Evolutionary conservation across 1,139 yeast genomes (phyloP), one percentile per base, ranked within the genome.

Genomic region (Debaryomyces nepalensis): DNA sequence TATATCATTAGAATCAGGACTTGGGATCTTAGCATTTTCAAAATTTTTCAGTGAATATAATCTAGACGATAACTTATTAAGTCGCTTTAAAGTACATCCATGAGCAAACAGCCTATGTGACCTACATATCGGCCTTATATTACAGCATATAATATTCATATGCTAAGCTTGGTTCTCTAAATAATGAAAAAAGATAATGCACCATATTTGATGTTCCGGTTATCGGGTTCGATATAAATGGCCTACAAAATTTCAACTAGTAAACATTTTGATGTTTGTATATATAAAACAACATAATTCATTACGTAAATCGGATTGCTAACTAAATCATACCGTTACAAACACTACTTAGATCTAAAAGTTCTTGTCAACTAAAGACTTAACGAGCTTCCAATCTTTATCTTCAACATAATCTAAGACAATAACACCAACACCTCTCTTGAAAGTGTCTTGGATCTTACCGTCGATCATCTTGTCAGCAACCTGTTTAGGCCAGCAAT

Each of bases 401-500:
- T 67, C 59, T 50, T 85, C 91, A 33, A 82, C 80, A 56, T 80
- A 87, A 61, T 87, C 95, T 58, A 85, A 66, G 24, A 87, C 80
- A 41, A 85, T 68, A 33, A 89, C 82, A 46, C 80, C 82, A 40
- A 68, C 63, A 29, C 83, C 84, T 51, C 68, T 75, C 24, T 68
- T 73, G 54, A 84, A 76, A 16, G 67, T 58, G n/a, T 74, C 70
- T 34, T 73, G 69, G 44, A 84, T 66, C n/a, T 73, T 68, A 32
- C 74, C 69, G 37, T 67, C 57, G 18, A 66, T 57, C 66, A 82
- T 68, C 23, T 81, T 81, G 43, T 72, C 64, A 24, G 90, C 80
- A 46, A 85, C 79, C 51, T 77, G 74, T 47, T 77, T 73, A 1
- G 95, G 95, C 95, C 95, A 87, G 60, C 89, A 84, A 42, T 70